Percentiles rank a stretch among this genome's conserved stretches.
Evolutionary conservation across 805 yeast genomes (phyloP).

Genomic region (Candida verbasci): DNA sequence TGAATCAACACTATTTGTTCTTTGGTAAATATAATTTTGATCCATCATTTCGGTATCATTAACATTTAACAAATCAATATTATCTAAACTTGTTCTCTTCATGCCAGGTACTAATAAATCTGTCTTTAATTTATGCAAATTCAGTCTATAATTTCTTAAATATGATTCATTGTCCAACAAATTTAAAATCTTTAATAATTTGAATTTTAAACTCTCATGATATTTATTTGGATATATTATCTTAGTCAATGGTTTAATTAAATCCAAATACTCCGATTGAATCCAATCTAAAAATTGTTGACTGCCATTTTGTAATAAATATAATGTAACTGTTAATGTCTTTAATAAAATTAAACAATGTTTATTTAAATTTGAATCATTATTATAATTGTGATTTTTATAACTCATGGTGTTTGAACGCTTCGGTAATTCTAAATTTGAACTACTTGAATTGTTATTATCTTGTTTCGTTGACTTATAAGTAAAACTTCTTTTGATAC

Average conservation of each 20-base stretch:
- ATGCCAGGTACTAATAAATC: conserved; percentile 41
- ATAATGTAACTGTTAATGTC: conserved; percentile 48
- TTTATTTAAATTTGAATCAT: conserved; percentile 3
- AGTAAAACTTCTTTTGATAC: conserved; percentile 1
- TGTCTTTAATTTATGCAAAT: conserved; percentile 35
- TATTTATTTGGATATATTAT: conserved; percentile 12
- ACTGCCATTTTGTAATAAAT: conserved; percentile 52
- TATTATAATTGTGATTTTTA: not conserved
- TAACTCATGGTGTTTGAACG: conserved; percentile 5
- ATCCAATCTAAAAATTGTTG: conserved; percentile 46
- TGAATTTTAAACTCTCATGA: conserved; percentile 32
- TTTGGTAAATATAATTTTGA: conserved; percentile 2
- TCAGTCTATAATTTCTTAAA: conserved; percentile 36
- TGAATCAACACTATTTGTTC: not conserved
- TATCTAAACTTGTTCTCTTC: conserved; percentile 12
- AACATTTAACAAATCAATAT: conserved; percentile 6
- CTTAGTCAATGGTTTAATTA: conserved; percentile 16
- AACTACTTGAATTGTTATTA: no score
- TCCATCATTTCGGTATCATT: not conserved
- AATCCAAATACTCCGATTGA: conserved; percentile 7
- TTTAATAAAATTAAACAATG: conserved; percentile 27
- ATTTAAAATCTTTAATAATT: conserved; percentile 28
- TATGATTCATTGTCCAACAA: conserved; percentile 27
- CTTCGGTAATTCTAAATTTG: not conserved
- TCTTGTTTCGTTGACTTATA: conserved; percentile 1